phyloP scores from a whole-genome alignment of 345 rosid species.

The Microcos paniculata region DNA sequence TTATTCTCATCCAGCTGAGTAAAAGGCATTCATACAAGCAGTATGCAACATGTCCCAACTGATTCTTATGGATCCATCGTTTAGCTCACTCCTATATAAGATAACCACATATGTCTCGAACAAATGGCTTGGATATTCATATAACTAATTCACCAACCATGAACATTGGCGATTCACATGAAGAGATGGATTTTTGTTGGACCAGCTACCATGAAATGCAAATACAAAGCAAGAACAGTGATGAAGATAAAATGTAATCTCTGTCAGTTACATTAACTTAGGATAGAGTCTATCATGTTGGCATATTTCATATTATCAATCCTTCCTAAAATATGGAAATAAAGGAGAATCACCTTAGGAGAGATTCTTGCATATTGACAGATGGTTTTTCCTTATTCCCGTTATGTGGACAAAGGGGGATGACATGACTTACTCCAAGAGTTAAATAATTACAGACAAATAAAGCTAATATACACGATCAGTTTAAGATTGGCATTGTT shows the following conservation, averaged over 20 bases:
- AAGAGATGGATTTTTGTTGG: not conserved
- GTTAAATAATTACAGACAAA: not conserved
- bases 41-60: not conserved
- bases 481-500: not conserved
- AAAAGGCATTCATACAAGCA: not conserved
- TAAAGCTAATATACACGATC: not conserved
- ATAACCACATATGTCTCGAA: not conserved
- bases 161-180: not conserved
- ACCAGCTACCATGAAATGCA: not conserved
- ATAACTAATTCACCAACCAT: not conserved
- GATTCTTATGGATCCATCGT: not conserved
- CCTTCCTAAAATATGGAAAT: not conserved
- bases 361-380: not conserved
- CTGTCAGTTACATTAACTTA: not conserved
- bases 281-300: not conserved
- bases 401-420: not conserved
- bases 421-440: slow-evolving; percentile 7
- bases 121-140: not conserved
- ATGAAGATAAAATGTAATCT: not conserved
- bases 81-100: not conserved
- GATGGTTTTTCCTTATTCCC: not conserved
- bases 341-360: not conserved
- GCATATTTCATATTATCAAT: not conserved
- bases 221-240: not conserved
- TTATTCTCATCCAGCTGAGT: not conserved